Percentiles rank a stretch among this genome's conserved stretches.
phyloP scores from a whole-genome alignment of 345 rosid species.

The Eucalyptus regnans region DNA sequence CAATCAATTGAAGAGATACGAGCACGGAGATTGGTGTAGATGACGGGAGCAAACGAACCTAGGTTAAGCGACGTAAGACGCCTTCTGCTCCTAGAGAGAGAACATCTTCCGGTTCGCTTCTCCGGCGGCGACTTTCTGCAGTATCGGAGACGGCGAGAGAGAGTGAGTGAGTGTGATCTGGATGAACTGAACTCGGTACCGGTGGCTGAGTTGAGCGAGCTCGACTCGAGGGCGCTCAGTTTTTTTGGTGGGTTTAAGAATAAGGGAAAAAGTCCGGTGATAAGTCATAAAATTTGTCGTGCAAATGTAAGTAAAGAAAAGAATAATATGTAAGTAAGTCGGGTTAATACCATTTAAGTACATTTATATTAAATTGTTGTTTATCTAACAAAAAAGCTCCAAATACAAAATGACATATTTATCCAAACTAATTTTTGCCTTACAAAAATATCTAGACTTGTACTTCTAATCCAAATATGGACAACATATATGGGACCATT shows the following conservation, averaged over 20 bases:
- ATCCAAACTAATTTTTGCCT: not conserved
- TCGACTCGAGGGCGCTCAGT: not conserved
- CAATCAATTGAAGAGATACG: not conserved
- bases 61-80: not conserved
- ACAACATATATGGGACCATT: too few species aligned
- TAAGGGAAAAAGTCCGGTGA: not conserved
- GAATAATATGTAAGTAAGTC: not conserved
- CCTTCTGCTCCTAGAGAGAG: not conserved
- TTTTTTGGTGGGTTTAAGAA: not conserved
- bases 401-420: accelerated
- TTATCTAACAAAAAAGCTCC: not conserved
- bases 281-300: not conserved
- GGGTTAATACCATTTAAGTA: not conserved
- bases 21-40: not conserved
- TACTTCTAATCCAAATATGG: too few species aligned
- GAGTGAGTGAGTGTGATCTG: not conserved
- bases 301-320: not conserved
- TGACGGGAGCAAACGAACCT: not conserved
- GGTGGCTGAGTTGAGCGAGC: not conserved
- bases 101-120: not conserved
- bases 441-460: too few species aligned
- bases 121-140: not conserved
- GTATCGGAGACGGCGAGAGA: not conserved
- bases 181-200: not conserved
- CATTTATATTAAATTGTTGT: too few species aligned